These are phyloP conservation scores for Mycogone perniciosa DNA, from an alignment of 2,329 filamentous ascomycete genomes.

Conservation along the genomic window DNA sequence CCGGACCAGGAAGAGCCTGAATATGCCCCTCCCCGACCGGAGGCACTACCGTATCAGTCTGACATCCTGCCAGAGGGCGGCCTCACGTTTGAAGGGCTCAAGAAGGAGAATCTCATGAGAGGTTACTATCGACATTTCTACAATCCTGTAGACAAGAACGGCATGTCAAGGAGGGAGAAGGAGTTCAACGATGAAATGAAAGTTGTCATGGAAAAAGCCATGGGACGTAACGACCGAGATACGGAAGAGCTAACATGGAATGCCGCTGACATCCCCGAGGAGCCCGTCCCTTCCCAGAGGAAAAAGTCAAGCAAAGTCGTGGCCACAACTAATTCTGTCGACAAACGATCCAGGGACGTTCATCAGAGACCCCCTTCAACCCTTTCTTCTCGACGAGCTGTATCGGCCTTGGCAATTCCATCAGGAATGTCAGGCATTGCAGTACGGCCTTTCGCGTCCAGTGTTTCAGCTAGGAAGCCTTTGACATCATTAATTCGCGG, in stretches of 20 bases:
- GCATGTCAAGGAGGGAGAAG: constrained; percentile 55
- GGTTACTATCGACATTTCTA: constrained; percentile 57
- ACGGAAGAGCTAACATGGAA: constrained; percentile 58
- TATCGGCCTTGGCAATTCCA: constrained; percentile 42
- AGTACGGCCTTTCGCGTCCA: not conserved
- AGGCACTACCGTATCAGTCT: constrained; percentile 60
- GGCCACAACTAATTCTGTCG: not conserved
- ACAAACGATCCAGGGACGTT: constrained; percentile 9
- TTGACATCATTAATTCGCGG: constrained; percentile 26
- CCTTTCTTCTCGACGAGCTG: constrained; percentile 44
- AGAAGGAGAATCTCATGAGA: constrained; percentile 52
- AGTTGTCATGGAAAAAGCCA: constrained; percentile 48
- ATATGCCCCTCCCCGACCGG: constrained; percentile 74
- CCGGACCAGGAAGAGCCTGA: constrained; percentile 68
- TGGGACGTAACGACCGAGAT: constrained; percentile 61
- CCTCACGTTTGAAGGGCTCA: constrained; percentile 52
- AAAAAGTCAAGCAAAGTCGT: too few relatives aligned
- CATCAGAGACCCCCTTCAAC: constrained; percentile 22
- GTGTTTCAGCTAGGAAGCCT: constrained; percentile 19
- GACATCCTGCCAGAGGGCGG: constrained; percentile 57
- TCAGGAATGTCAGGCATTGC: not conserved
- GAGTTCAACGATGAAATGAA: constrained; percentile 50
- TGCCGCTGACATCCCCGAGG: constrained; percentile 47
- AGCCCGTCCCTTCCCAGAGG: too few relatives aligned
- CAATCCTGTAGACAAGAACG: constrained; percentile 61